Percentiles rank a stretch among this genome's conserved stretches.
phyloP scores from a whole-genome alignment of 2,329 filamentous ascomycete genomes.

The Penicillium fuscoglaucum region DNA sequence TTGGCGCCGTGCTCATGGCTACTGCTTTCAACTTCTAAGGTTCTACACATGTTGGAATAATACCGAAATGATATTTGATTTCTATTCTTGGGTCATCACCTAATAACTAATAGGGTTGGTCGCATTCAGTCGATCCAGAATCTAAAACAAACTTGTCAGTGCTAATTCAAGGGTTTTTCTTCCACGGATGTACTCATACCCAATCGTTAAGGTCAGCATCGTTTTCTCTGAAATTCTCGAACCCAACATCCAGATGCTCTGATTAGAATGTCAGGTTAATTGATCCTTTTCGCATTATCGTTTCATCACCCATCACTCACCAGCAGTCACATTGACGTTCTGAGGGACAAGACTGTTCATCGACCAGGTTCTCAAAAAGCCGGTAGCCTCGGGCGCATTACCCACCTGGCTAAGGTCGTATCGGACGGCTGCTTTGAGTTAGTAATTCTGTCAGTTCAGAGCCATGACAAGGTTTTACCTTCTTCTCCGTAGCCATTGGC shows the following conservation, averaged over 20 bases:
- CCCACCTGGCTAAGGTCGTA: constrained; percentile 1
- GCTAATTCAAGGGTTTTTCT: too few relatives aligned
- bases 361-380: neutral
- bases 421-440: neutral
- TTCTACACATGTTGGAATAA: too few relatives aligned
- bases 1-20: too few relatives aligned
- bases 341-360: neutral
- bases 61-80: too few relatives aligned
- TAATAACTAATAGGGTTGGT: too few relatives aligned
- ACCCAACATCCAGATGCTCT: neutral
- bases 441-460: neutral
- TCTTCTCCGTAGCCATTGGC: neutral
- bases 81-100: too few relatives aligned
- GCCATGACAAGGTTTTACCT: neutral
- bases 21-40: too few relatives aligned
- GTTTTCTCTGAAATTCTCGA: neutral
- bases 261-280: neutral
- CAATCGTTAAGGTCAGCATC: too few relatives aligned
- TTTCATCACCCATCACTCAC: neutral
- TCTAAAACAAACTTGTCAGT: too few relatives aligned
- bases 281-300: too few relatives aligned
- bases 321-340: neutral
- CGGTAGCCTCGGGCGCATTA: neutral
- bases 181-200: too few relatives aligned
- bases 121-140: too few relatives aligned